These are phyloP conservation scores for Saprolegnia diclina DNA, from an alignment of 352 stramenopile genomes.

Conservation along the genomic window DNA sequence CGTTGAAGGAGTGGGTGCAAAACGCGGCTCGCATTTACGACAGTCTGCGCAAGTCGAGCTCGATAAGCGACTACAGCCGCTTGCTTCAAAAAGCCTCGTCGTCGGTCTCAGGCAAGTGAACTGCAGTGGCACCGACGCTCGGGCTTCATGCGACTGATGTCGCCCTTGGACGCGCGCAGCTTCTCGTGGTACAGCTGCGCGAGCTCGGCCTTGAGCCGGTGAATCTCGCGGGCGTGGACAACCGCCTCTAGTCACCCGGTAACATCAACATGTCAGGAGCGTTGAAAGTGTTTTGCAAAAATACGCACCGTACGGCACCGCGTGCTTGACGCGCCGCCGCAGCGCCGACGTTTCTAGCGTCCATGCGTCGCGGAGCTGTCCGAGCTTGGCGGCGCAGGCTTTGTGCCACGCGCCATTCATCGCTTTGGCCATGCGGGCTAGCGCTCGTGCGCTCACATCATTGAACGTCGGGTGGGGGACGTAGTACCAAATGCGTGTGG, in stretches of 20 bases:
- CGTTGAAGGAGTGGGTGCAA: conserved; percentile 71
- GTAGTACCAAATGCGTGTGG: background rate
- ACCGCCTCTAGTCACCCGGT: conserved; percentile 11
- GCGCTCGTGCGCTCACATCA: background rate
- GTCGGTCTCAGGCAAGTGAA: background rate
- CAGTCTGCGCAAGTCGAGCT: conserved; percentile 49
- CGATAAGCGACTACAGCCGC: conserved; percentile 19
- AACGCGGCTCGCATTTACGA: conserved; percentile 67
- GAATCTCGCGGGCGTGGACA: conserved; percentile 20
- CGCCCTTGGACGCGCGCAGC: conserved; percentile 3
- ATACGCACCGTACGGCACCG: conserved; percentile 17
- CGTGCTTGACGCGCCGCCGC: conserved; percentile 9
- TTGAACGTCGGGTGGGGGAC: background rate
- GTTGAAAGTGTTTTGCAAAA: too few species aligned
- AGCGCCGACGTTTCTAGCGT: conserved; percentile 4
- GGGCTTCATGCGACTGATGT: background rate
- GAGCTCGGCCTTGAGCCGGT: conserved; percentile 15
- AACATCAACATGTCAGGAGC: background rate
- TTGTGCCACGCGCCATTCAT: conserved; percentile 14
- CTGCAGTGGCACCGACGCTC: background rate
- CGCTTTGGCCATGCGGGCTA: background rate
- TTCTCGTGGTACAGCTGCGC: conserved; percentile 4
- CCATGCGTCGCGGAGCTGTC: background rate
- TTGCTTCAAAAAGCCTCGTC: conserved; percentile 21
- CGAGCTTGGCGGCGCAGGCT: conserved; percentile 15